Base-by-base conservation (phyloP, 305 asterid genomes). In the Fraxinus xanthoxyloides region DNA sequence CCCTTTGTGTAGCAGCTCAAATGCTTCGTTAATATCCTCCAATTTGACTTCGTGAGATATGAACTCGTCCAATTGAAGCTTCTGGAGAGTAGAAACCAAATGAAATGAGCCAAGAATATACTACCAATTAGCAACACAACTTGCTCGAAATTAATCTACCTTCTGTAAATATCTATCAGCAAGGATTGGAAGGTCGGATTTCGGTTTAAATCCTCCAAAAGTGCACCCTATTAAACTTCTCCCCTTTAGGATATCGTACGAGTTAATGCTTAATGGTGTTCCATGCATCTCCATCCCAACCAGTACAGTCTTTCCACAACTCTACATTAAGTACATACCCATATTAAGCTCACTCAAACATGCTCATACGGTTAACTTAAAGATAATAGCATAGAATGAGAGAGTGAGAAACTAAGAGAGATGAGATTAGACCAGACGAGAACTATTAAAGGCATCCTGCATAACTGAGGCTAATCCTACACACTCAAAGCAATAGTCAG, bases 401-500 rank as follows among this genome's bases (percentile, higher is more conserved):
- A 59, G 24, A 54, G 63, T 8, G 13, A 61, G 70, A 61, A 61
- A n/a, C 10, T 31, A 28, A 15, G 13, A 30, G 12, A 76, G 46
- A n/a, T 12, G 8, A 43, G 17, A 46, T 40, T 19, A 19, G 24
- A 54, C 31, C 89, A 30, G 38, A 7, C 88, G 84, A 67, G 84
- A 83, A 43, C 87, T 79, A 10, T 4, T 63, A 26, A 88, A 88
- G 43, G 91, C 91, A n/a, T 88, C 90, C 28, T 79, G 81, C 87
- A 87, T 82, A 7, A 83, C 23, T n/a, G 90, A 84, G 1, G 89
- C 87, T 54, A 87, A 82, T 35, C 92, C 92, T 67, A 86, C 78
- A 70, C 92, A 89, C 5, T 89, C 92, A 34, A 89, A 89, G 77
- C 88, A 85, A 75, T 89, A 85, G 34, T 89, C 90, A 28, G 88